Evolutionary conservation across 768 basidiomycete genomes (phyloP).

Genomic region (Pisolithus albus): DNA sequence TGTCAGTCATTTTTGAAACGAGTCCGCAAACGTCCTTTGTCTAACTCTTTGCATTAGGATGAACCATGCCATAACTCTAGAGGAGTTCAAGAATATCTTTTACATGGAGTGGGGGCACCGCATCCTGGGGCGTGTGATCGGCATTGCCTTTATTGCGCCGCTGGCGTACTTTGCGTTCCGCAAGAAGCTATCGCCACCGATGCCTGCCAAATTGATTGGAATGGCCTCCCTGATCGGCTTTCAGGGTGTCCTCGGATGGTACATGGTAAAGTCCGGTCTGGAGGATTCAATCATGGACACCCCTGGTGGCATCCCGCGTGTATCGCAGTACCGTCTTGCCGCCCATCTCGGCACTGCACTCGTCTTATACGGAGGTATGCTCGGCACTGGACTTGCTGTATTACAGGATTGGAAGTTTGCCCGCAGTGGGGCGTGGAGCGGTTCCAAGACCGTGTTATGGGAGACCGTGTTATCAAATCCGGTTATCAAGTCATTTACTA

Average conservation of each 20-base stretch:
- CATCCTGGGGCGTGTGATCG: constrained; percentile 82
- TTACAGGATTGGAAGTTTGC: constrained; percentile 77
- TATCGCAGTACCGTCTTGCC: constrained; percentile 94
- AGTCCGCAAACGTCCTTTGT: background rate
- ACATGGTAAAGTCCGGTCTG: constrained; percentile 98
- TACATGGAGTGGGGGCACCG: constrained; percentile 99
- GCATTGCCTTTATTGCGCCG: constrained; percentile 77
- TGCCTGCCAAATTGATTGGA: constrained; percentile 59
- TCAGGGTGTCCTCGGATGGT: constrained; percentile 94
- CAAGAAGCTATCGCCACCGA: constrained; percentile 57
- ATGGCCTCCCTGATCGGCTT: constrained; percentile 80
- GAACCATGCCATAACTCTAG: constrained; percentile 80
- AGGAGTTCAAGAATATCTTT: constrained; percentile 94
- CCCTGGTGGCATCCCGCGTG: constrained; percentile 84
- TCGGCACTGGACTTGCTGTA: constrained; percentile 67
- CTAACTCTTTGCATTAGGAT: constrained; percentile 41
- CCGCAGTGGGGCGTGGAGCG: constrained; percentile 51
- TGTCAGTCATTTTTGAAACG: constrained; percentile 48
- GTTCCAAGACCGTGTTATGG: constrained; percentile 38
- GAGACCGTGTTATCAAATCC: constrained; percentile 48
- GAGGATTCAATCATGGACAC: constrained; percentile 74
- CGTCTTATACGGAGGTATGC: constrained; percentile 89
- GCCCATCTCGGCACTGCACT: constrained; percentile 92
- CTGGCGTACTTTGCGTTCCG: constrained; percentile 72
- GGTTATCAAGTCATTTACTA: constrained; percentile 50